Base-by-base conservation (phyloP, 768 basidiomycete species). In the Galerina sulciceps region DNA sequence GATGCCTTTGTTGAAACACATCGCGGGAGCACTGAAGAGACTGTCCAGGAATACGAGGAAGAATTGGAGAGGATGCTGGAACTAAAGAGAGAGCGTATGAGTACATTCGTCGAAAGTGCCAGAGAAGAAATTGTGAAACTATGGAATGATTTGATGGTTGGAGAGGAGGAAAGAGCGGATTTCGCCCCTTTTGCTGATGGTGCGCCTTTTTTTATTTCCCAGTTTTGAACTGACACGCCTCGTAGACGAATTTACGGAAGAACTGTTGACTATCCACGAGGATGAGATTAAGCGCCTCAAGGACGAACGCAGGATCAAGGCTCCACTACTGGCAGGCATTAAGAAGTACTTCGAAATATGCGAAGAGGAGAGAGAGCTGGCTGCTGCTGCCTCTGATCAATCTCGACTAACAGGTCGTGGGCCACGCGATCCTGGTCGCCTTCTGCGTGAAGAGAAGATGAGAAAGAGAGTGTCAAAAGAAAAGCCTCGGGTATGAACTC, bases 381-480 rank as follows among this genome's bases (percentile, higher is more conserved):
- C 88, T 41, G 87, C 85, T 2, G 83, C 89, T 3, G 91, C 92
- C 2, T 81, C 85, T 35, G 94, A 96, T 67, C 93, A 94, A 67
- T 85, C 83, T 14, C 85, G 94, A 38, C 77, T 96, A 8, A 83
- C 91, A 4, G 93, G 93, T 14, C 83, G 92, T 67, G 93, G 92
- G 23, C 77, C 87, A 3, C 81, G 93, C 55, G 91, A 94, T 77
- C 90, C 94, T 5, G 94, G 94, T 6, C 79, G 93, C 17, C 74
- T 99, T 36, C 75, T 98, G 52, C 83, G 93, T 58, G 96, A 99
- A 73, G 96, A 98, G 78, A 97, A 97, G 81, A 94, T 96, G 89
- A 83, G 96, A 53, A 99, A 98, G 72, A 81, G 96, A 26, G 94
- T 99, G 13, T 82, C 81, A 56, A 91, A 93, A 70, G 90, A 96